Evolutionary conservation across 148 eudicot genomes (phyloP).

Genomic region (Rhododendron simsii): DNA sequence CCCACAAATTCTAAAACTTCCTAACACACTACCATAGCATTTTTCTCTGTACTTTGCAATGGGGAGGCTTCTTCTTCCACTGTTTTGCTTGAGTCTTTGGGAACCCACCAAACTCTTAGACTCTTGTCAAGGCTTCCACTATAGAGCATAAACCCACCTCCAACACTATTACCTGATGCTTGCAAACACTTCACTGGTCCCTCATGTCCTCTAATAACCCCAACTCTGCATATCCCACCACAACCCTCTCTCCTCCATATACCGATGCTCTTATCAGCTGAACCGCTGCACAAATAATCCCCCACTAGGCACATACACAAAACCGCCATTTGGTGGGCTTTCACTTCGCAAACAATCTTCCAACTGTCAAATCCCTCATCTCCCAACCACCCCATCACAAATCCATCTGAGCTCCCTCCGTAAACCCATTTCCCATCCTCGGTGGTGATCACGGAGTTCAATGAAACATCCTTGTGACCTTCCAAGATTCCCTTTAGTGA

Average conservation of each 20-base stretch:
- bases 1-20: not conserved
- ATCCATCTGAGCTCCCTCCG: conserved; percentile 79
- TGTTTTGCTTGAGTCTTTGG: conserved; percentile 23
- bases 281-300: conserved; percentile 64
- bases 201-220: conserved; percentile 63
- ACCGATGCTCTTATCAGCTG: conserved; percentile 71
- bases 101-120: conserved; percentile 92
- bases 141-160: conserved; percentile 76
- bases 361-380: conserved; percentile 33
- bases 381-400: conserved; percentile 61
- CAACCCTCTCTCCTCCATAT: conserved; percentile 53
- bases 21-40: not conserved
- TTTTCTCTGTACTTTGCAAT: not conserved
- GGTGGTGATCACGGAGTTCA: conserved; percentile 44
- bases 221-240: conserved; percentile 36
- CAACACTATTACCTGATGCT: conserved; percentile 48
- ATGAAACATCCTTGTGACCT: conserved; percentile 60
- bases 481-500: conserved; percentile 39
- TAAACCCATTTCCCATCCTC: conserved; percentile 47
- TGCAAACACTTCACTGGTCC: conserved; percentile 86
- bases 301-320: conserved; percentile 64
- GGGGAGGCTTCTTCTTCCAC: conserved; percentile 19
- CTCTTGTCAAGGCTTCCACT: conserved; percentile 91
- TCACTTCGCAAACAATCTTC: conserved; percentile 54
- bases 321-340: conserved; percentile 68